Percentiles rank a stretch among this genome's conserved stretches.
Conservation (phyloP, 2,329 filamentous ascomycete species). For the Aspergillus alliaceus region DNA sequence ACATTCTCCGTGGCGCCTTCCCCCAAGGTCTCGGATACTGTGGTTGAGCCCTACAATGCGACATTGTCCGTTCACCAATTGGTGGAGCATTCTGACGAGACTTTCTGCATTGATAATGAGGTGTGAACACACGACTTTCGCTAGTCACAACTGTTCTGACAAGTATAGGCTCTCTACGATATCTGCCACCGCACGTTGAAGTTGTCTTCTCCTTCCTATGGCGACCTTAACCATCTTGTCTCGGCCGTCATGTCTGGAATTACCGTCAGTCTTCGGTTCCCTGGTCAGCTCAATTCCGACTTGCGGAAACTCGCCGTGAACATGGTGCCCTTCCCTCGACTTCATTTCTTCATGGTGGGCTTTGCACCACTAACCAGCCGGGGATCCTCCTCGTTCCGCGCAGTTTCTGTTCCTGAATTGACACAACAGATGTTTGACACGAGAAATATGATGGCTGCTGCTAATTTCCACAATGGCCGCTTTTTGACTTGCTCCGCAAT, state of each 20-base stretch:
- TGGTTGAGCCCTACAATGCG: constrained; percentile 99
- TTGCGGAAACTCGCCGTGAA: constrained; percentile 99
- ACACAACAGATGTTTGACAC: constrained; percentile 99
- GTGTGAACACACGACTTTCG: constrained; percentile 36
- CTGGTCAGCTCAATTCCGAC: constrained; percentile 99
- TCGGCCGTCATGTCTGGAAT: constrained; percentile 99
- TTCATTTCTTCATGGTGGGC: constrained; percentile 99
- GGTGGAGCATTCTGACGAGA: constrained; percentile 99
- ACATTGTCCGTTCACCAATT: constrained; percentile 98
- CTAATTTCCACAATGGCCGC: constrained; percentile 99
- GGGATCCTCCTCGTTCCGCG: constrained; percentile 91
- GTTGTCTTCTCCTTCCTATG: constrained; percentile 97
- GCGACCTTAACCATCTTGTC: constrained; percentile 98
- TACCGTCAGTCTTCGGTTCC: constrained; percentile 98
- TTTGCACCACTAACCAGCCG: constrained; percentile 97
- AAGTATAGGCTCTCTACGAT: constrained; percentile 80
- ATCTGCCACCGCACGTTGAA: constrained; percentile 99
- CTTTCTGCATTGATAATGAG: constrained; percentile 99
- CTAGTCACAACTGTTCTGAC: constrained; percentile 1
- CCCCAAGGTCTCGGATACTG: constrained; percentile 98
- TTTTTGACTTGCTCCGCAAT: constrained; percentile 99
- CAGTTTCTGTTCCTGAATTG: constrained; percentile 94
- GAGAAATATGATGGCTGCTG: constrained; percentile 99
- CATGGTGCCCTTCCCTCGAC: constrained; percentile 99
- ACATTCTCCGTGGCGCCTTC: constrained; percentile 99